A percentile compares a stretch with the other conserved stretches of the same genome.
Conservation (phyloP, 2,329 filamentous ascomycete genomes). For the Pseudocercospora macadamiae region DNA sequence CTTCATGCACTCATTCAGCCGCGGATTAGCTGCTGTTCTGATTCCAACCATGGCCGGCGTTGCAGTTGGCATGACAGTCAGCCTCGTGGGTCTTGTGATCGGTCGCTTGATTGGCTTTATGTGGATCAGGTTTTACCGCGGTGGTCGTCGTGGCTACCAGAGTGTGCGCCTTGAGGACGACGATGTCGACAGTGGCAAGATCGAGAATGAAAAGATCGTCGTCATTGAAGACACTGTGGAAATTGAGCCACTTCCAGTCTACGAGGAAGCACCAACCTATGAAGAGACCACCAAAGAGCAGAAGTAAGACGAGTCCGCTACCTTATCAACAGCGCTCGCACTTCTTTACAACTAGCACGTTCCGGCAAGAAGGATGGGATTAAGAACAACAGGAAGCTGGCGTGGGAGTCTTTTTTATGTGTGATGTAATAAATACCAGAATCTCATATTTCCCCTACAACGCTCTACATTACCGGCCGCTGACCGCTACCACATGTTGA, state of each 20-base stretch:
- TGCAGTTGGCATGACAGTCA: constrained; percentile 67
- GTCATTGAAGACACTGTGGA: constrained; percentile 10
- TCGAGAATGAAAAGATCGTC: constrained; percentile 24
- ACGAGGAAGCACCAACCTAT: constrained; percentile 41
- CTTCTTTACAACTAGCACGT: neutral
- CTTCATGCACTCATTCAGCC: constrained; percentile 52
- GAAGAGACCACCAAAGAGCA: constrained; percentile 25
- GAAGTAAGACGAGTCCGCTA: constrained; percentile 14
- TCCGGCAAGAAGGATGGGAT: neutral
- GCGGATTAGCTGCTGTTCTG: constrained; percentile 64
- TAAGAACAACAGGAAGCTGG: neutral
- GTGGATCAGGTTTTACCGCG: constrained; percentile 59
- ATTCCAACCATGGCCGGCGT: constrained; percentile 71
- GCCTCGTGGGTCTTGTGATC: constrained; percentile 67
- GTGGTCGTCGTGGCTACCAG: constrained; percentile 42
- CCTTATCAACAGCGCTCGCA: neutral
- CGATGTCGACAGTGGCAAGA: constrained; percentile 7
- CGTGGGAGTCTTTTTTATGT: neutral
- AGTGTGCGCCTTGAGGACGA: constrained; percentile 29
- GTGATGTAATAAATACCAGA: constrained; percentile 1
- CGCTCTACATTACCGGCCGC: neutral
- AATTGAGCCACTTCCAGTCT: constrained; percentile 33
- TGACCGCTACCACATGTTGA: too few relatives aligned
- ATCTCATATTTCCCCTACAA: neutral
- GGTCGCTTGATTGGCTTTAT: constrained; percentile 64